phyloP scores from a whole-genome alignment of 106 monocot genomes.

The Vanilla planifolia region DNA sequence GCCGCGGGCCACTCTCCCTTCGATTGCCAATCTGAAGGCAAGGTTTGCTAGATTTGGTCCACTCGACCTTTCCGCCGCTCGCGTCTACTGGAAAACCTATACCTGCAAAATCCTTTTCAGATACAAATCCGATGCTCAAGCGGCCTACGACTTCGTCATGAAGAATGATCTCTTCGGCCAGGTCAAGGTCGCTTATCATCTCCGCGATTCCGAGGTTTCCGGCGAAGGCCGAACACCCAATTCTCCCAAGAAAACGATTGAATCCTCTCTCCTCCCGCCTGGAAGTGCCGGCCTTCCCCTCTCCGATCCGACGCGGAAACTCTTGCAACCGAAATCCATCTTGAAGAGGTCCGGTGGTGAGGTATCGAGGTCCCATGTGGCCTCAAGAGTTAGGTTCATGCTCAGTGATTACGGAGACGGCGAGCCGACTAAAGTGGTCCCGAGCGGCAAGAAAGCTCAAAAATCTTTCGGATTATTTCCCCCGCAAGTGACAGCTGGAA shows the following conservation, averaged over 20 bases:
- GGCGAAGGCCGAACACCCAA: not conserved
- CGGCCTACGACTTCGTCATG: slow-evolving; percentile 5
- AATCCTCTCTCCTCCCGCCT: not conserved
- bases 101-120: slow-evolving; percentile 20
- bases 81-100: slow-evolving; percentile 14
- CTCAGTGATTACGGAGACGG: not conserved
- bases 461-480: not conserved
- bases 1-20: slow-evolving; percentile 13
- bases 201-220: slow-evolving; percentile 4
- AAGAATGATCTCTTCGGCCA: slow-evolving; percentile 14
- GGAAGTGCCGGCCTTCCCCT: not conserved
- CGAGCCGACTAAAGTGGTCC: not conserved
- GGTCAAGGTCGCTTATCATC: slow-evolving; percentile 8
- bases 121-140: slow-evolving; percentile 11
- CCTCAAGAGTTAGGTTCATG: slow-evolving; percentile 13
- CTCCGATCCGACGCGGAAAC: not conserved
- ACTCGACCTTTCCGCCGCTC: slow-evolving; percentile 5
- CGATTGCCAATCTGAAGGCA: slow-evolving; percentile 14
- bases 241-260: not conserved
- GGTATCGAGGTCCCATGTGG: not conserved
- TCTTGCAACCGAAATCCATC: slow-evolving; percentile 12
- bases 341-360: slow-evolving; percentile 13
- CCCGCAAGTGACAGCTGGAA: not conserved
- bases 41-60: slow-evolving; percentile 18
- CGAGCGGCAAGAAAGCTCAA: not conserved